phyloP scores from a whole-genome alignment of 2,329 filamentous ascomycete species.

The Cladosporium halotolerans region DNA sequence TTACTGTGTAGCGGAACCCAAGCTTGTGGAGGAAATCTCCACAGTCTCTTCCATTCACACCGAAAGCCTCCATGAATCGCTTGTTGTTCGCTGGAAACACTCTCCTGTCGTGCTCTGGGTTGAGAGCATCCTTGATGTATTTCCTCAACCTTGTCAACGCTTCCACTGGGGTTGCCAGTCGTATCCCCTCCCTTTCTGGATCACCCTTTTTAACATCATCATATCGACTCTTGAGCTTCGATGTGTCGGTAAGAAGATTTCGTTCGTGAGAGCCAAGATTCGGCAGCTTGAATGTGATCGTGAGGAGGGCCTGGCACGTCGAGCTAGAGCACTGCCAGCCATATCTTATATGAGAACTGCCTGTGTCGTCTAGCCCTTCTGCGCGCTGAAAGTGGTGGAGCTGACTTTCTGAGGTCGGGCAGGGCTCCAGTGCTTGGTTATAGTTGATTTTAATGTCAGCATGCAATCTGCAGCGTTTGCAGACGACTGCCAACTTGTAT shows the following conservation, averaged over 20 bases:
- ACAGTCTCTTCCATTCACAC: conserved; percentile 47
- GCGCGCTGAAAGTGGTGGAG: conserved; percentile 53
- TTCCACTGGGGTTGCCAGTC: conserved; percentile 46
- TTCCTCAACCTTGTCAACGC: conserved; percentile 51
- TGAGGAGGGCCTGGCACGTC: conserved; percentile 50
- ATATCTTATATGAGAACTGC: conserved; percentile 31
- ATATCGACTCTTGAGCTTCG: conserved; percentile 47
- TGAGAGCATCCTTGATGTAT: conserved; percentile 56
- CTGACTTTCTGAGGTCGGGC: conserved; percentile 45
- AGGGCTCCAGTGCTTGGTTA: conserved; percentile 36
- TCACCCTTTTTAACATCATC: conserved; percentile 46
- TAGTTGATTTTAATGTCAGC: conserved; percentile 53
- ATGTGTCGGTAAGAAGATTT: conserved; percentile 48
- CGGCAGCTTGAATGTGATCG: conserved; percentile 48
- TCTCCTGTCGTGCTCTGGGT: conserved; percentile 44
- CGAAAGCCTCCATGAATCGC: conserved; percentile 58
- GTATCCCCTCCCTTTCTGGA: conserved; percentile 49
- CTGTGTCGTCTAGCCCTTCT: conserved; percentile 12
- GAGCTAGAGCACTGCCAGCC: conserved; percentile 54
- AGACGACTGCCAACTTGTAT: conserved; percentile 56
- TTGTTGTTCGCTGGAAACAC: conserved; percentile 56
- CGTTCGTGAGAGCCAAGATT: conserved; percentile 45
- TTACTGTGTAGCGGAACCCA: conserved; percentile 45
- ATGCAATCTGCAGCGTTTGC: conserved; percentile 56
- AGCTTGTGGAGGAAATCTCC: conserved; percentile 51